Evolutionary conservation across 345 rosid genomes (phyloP).

Genomic region (Eucalyptus erythrocorys): DNA sequence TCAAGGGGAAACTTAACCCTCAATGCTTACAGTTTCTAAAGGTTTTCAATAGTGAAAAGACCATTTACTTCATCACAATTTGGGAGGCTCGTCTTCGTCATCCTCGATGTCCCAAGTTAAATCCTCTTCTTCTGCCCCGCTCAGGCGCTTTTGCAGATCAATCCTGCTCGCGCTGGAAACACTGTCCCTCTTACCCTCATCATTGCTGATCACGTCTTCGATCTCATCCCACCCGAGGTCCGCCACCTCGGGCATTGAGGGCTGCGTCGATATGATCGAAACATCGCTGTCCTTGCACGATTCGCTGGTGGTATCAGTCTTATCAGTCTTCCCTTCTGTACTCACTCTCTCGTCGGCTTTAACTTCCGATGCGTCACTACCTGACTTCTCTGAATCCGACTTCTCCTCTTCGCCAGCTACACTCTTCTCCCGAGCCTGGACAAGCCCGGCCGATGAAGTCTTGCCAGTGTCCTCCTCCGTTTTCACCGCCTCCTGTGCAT

Average conservation of each 20-base stretch:
- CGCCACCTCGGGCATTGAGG: conserved; percentile 36
- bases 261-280: conserved; percentile 55
- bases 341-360: not conserved
- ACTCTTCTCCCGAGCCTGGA: not conserved
- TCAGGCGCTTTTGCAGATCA: conserved; percentile 36
- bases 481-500: not conserved
- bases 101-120: conserved; percentile 87
- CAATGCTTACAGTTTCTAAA: not conserved
- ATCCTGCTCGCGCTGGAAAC: conserved; percentile 14
- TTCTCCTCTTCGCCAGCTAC: not conserved
- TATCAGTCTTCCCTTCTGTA: conserved; percentile 4
- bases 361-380: not conserved
- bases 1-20: not conserved
- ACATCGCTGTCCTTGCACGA: conserved; percentile 54
- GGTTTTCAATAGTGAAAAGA: not conserved
- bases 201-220: conserved; percentile 45
- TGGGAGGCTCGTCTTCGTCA: not conserved
- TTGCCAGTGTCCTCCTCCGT: not conserved
- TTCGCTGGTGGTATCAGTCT: conserved; percentile 16
- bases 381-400: not conserved
- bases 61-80: not conserved
- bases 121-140: conserved; percentile 47
- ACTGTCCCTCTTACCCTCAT: conserved; percentile 15
- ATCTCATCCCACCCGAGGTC: conserved; percentile 85
- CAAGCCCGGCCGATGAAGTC: not conserved